Base-by-base conservation (phyloP, 352 stramenopile species). In the Pythium diclinum region DNA sequence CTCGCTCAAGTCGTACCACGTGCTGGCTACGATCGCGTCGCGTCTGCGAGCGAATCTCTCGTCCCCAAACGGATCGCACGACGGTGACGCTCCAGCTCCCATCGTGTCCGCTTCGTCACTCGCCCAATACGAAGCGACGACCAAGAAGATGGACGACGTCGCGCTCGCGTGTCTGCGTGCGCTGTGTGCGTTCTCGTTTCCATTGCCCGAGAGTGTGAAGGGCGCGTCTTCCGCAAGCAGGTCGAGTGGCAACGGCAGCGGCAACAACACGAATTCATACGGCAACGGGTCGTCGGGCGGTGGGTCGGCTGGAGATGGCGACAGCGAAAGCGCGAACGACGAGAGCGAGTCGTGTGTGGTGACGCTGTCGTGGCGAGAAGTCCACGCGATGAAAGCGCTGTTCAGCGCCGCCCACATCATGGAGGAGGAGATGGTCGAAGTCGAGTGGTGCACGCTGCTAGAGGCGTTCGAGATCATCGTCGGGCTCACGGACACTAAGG, bases 331-430 rank as follows among this genome's bases (percentile, higher is more conserved):
- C 10, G 60, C 57, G 14, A 44, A 64, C 2, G 79, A 91, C 6
- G 82, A 93, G 63, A 81, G 76, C 8, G 81, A 91, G 38, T 88
- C 76, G 33, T 89, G 73, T 54, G 46, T 86, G 7, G 79, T 91
- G 21, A 65, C 80, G 30, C 73, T 93, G 49, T 92, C 75, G 46
- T 95, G 87, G 87, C 78, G 85, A 30, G 83, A 95, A 68, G 82
- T 95, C 32, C 87, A 93, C 44, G 87, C 87, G n/a, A 95, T 95
- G 87, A 95, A 95, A 61, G 82, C 85, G 11, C 69, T 95, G 17
- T 93, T 92, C 55, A 83, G 81, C 21, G 81, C 87, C 16, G 85
- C 86, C 16, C 87, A 95, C 51, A 88, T 92, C 34, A 95, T 95
- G 85, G 83, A 91, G 38, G 81, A 93, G 67, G 85, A 95, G 40